Conservation (phyloP, 306 rosid genomes). For the Crataegus laevigata region DNA sequence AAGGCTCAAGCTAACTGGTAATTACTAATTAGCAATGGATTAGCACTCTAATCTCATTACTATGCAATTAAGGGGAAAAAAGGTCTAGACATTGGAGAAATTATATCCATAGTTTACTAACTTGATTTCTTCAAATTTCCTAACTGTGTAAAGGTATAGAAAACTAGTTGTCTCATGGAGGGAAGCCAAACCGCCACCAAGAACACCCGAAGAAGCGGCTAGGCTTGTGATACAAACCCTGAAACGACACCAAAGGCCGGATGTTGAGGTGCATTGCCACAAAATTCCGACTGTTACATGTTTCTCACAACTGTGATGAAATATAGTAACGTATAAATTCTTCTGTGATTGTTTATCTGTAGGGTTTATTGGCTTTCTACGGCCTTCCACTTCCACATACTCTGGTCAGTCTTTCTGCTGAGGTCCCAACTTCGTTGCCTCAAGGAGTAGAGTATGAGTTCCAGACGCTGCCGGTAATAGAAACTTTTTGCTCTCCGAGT, state of each 20-base stretch:
- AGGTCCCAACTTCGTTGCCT: constrained; percentile 16
- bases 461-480: constrained; percentile 37
- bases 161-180: constrained; percentile 74
- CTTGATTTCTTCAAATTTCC: neutral
- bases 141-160: constrained; percentile 57
- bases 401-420: constrained; percentile 5
- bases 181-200: constrained; percentile 66
- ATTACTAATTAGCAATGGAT: constrained; percentile 16
- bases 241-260: constrained; percentile 60
- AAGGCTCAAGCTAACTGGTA: constrained; percentile 94
- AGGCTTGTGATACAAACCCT: constrained; percentile 63
- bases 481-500: neutral
- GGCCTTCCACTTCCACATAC: constrained; percentile 26
- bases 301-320: neutral
- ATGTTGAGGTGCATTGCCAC: constrained; percentile 63
- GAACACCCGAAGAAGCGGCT: constrained; percentile 70
- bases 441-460: constrained; percentile 7
- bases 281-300: neutral
- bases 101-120: neutral
- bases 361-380: constrained; percentile 28
- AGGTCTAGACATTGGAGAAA: neutral
- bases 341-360: neutral
- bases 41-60: neutral
- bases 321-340: neutral
- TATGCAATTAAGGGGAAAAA: no score